Evolutionary conservation across 345 rosid genomes (phyloP).

Genomic region (Camelina laxa): DNA sequence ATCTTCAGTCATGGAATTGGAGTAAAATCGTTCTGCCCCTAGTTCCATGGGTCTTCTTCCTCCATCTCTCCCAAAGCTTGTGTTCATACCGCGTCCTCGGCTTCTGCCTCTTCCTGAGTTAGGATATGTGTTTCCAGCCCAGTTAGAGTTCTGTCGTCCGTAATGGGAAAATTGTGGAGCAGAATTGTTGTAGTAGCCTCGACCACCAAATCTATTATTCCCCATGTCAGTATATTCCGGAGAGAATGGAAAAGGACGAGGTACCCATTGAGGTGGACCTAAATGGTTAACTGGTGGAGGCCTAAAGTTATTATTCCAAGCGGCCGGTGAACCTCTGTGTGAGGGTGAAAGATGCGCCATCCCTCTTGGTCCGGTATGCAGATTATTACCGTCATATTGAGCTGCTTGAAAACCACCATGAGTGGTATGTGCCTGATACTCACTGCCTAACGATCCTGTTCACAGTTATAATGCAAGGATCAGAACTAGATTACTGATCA

Average conservation of each 20-base stretch:
- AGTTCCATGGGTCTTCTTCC: slow-evolving; percentile 48
- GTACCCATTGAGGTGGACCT: slow-evolving; percentile 47
- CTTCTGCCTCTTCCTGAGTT: slow-evolving; percentile 59
- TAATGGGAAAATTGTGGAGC: slow-evolving; percentile 47
- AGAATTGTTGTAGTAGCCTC: slow-evolving; percentile 40
- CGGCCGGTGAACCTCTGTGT: slow-evolving; percentile 51
- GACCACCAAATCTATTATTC: slow-evolving; percentile 47
- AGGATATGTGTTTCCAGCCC: slow-evolving; percentile 50
- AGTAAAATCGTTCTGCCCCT: slow-evolving; percentile 56
- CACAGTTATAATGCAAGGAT: slow-evolving; percentile 35
- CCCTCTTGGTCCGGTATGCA: slow-evolving; percentile 50
- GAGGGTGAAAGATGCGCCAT: slow-evolving; percentile 48
- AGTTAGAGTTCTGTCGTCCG: slow-evolving; percentile 49
- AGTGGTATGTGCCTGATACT: slow-evolving; percentile 51
- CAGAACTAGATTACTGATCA: slow-evolving; percentile 1
- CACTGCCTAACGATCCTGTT: slow-evolving; percentile 53
- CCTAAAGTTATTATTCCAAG: slow-evolving; percentile 50
- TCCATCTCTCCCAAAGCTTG: slow-evolving; percentile 49
- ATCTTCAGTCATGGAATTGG: slow-evolving; percentile 78
- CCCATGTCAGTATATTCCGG: slow-evolving; percentile 51
- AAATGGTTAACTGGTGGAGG: slow-evolving; percentile 41
- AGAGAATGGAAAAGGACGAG: slow-evolving; percentile 51
- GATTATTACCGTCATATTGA: slow-evolving; percentile 42
- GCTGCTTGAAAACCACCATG: slow-evolving; percentile 51
- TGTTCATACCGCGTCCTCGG: slow-evolving; percentile 41